These are phyloP conservation scores for Linnemannia hyalina DNA, from an alignment of 192 early-diverging fungal species.

Conservation along the genomic window DNA sequence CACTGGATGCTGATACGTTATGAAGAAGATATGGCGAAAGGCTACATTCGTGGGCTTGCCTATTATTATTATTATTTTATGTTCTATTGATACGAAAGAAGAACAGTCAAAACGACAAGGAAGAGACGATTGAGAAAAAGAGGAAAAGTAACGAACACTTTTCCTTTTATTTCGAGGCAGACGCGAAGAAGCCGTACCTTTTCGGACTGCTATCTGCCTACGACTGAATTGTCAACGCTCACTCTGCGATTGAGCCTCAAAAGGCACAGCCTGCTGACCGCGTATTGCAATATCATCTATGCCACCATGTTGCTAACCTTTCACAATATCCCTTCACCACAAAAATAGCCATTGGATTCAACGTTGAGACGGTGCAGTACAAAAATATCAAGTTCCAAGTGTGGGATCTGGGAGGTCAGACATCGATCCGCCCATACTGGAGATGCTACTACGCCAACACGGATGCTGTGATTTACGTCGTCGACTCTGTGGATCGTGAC, in stretches of 20 bases:
- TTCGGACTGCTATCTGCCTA: neutral
- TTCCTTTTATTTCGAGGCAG: too few relatives aligned
- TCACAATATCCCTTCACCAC: neutral
- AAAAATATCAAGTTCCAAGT: conserved; percentile 99
- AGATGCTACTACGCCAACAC: conserved; percentile 99
- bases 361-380: conserved; percentile 94
- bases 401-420: conserved; percentile 96
- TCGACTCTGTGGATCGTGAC: conserved; percentile 93
- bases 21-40: neutral
- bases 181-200: neutral
- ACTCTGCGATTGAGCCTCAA: neutral
- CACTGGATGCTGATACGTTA: neutral
- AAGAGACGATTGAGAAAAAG: neutral
- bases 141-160: neutral
- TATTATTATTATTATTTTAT: neutral
- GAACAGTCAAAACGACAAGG: neutral
- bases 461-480: conserved; percentile 98
- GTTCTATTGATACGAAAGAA: neutral
- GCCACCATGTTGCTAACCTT: too few relatives aligned
- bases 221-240: neutral
- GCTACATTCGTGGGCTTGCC: too few relatives aligned
- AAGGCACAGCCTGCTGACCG: neutral
- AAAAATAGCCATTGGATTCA: conserved; percentile 78
- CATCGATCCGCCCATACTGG: conserved; percentile 95
- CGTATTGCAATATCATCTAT: too few relatives aligned